A percentile compares a stretch with the other conserved stretches of the same genome.
Conservation (phyloP, 441 rosid species). For the Populus trichocarpa region DNA sequence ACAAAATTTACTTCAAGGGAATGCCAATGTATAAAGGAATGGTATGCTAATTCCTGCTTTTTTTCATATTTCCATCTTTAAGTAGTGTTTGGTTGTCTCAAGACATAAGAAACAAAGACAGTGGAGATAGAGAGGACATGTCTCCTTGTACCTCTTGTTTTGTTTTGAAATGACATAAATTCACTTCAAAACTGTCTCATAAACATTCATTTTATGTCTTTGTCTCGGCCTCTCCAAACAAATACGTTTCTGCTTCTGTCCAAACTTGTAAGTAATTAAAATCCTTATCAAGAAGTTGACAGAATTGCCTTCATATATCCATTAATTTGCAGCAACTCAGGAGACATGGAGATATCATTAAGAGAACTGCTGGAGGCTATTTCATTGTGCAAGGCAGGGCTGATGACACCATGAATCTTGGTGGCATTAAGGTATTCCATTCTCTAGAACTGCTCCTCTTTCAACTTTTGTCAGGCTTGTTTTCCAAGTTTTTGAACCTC, state of each 20-base stretch:
- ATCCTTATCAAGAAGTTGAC: neutral
- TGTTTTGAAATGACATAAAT: no score
- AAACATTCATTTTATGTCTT: no score
- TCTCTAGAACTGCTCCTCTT: neutral
- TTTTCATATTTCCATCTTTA: neutral
- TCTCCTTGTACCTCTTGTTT: neutral
- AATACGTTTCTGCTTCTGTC: no score
- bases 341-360: conserved; percentile 82
- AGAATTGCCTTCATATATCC: neutral
- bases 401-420: conserved; percentile 97
- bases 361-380: conserved; percentile 71
- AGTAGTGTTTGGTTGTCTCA: no score
- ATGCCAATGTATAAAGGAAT: conserved; percentile 69
- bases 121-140: no score
- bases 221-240: no score
- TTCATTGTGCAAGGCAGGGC: conserved; percentile 78
- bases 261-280: no score
- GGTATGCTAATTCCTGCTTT: conserved; percentile 32
- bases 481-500: neutral
- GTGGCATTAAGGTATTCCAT: conserved; percentile 74
- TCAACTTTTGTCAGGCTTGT: neutral
- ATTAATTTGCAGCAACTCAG: conserved; percentile 52
- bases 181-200: no score
- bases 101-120: no score
- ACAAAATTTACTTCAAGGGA: conserved; percentile 69